A percentile compares a stretch with the other conserved stretches of the same genome.
Evolutionary conservation across 805 yeast genomes (phyloP).

Genomic region (Metschnikowia bowlesiae): DNA sequence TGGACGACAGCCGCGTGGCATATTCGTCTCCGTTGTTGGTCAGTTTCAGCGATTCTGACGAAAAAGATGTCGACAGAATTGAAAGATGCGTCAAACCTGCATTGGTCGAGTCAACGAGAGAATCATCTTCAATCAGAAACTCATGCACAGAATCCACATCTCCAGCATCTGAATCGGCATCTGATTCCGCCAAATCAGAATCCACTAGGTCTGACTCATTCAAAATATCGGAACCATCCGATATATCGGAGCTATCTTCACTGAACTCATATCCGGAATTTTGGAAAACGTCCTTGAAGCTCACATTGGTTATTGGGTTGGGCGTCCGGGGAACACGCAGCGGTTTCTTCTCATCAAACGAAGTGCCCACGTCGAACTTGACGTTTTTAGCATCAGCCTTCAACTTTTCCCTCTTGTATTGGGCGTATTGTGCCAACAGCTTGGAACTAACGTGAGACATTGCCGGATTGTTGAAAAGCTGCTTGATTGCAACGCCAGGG

Average conservation of each 20-base stretch:
- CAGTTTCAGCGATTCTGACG: conserved; percentile 16
- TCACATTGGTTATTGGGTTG: conserved; percentile 27
- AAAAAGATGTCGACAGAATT: conserved; percentile 16
- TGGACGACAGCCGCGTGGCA: conserved; percentile 37
- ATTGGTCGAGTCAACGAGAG: background rate
- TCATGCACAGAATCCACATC: conserved; percentile 3
- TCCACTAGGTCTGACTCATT: conserved; percentile 19
- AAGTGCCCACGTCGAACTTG: conserved; percentile 17
- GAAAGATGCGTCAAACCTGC: conserved; percentile 20
- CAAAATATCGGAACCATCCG: conserved; percentile 7
- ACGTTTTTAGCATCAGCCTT: conserved; percentile 15
- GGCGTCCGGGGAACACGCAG: conserved; percentile 40
- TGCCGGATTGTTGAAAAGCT: conserved; percentile 42
- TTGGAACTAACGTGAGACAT: conserved; percentile 24
- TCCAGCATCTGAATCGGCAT: conserved; percentile 5
- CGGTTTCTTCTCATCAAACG: conserved; percentile 6
- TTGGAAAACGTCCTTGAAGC: conserved; percentile 30
- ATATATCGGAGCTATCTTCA: conserved; percentile 12
- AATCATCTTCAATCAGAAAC: conserved; percentile 1
- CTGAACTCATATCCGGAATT: background rate
- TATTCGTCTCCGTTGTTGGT: conserved; percentile 22
- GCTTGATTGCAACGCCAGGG: conserved; percentile 31
- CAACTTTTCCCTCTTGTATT: conserved; percentile 10
- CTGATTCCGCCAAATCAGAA: conserved; percentile 12
- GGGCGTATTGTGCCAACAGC: conserved; percentile 13